Evolutionary conservation across 1,139 yeast genomes (phyloP).

Genomic region (Petasospora rhodanensis): DNA sequence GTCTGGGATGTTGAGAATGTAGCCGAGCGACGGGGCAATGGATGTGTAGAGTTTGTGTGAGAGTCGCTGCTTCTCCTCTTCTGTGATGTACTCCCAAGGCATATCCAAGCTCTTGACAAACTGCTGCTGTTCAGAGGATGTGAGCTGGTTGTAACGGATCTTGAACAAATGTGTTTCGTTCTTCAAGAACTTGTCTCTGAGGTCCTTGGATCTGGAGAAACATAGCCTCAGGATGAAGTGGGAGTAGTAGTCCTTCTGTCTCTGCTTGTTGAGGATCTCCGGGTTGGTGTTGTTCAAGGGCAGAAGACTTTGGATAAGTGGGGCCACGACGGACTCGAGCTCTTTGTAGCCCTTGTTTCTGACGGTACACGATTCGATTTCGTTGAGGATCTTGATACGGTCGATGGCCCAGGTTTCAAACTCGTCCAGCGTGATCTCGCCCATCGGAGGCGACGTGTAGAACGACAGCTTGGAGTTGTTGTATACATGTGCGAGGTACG

Average conservation of each 20-base stretch:
- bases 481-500: constrained; percentile 28
- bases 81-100: constrained; percentile 66
- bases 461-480: constrained; percentile 35
- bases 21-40: constrained; percentile 28
- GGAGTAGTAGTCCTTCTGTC: constrained; percentile 86
- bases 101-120: constrained; percentile 61
- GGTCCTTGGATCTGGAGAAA: constrained; percentile 85
- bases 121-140: constrained; percentile 63
- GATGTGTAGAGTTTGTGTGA: constrained; percentile 53
- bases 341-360: constrained; percentile 65
- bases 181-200: constrained; percentile 70
- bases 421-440: constrained; percentile 85
- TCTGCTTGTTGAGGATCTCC: constrained; percentile 41
- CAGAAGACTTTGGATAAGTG: constrained; percentile 56
- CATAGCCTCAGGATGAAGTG: constrained; percentile 86
- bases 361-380: constrained; percentile 71
- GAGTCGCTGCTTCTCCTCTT: constrained; percentile 53
- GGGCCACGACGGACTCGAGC: constrained; percentile 59
- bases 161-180: constrained; percentile 74
- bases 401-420: constrained; percentile 97
- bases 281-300: constrained; percentile 47
- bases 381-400: constrained; percentile 74
- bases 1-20: constrained; percentile 30
- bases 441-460: constrained; percentile 70
- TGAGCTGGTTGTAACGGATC: constrained; percentile 62